Base-by-base conservation (phyloP, 352 stramenopile genomes). In the Phytophthora meadii region DNA sequence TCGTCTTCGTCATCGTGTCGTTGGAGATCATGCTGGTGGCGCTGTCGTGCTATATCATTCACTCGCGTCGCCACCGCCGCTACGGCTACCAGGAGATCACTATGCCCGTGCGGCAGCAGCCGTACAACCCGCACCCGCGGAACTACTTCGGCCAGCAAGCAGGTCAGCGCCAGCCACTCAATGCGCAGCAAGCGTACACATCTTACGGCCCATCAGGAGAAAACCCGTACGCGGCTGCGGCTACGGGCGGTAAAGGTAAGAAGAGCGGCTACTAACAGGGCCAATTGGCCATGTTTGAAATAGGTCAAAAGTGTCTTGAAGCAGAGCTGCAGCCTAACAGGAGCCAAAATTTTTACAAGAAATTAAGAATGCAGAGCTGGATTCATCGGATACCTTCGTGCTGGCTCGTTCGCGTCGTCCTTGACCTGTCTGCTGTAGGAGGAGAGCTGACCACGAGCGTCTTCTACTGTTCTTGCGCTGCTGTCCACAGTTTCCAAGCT, bases 41-140 rank as follows among this genome's bases (percentile, higher is more conserved):
- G 48, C 72, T 94, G 30, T 93, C 84, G 64, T 94, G 81, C 72
- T 94, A 94, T 71, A 78, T 94, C 45, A 90, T 94, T 65, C 89
- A 87, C 65, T 82, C 87, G 55, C 82, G 84, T 24, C 82, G 84
- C 41, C 53, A 77, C 61, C 79, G 84, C 27, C 84, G 82, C 46
- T 77, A 80, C 27, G 87, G 87, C 22, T 94, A 93, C 68, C 84
- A 94, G 65, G 82, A 94, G 70, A 94, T 94, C 54, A 88, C 84
- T 17, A 94, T 94, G 87, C 87, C 87, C 1, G 65, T 94, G 64
- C 87, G 86, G 47, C 77, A 84, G 57, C 82, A 90, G 55, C 81
- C 81, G 46, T 92, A 90, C 75, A 94, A 92, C 57, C 81, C 87
- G 53, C 82, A 93, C 71, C 82, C 82, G 42, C 82, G 84, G 56